These are phyloP conservation scores for Schizonepeta tenuifolia DNA, from an alignment of 257 asterid genomes.

Conservation along the genomic window DNA sequence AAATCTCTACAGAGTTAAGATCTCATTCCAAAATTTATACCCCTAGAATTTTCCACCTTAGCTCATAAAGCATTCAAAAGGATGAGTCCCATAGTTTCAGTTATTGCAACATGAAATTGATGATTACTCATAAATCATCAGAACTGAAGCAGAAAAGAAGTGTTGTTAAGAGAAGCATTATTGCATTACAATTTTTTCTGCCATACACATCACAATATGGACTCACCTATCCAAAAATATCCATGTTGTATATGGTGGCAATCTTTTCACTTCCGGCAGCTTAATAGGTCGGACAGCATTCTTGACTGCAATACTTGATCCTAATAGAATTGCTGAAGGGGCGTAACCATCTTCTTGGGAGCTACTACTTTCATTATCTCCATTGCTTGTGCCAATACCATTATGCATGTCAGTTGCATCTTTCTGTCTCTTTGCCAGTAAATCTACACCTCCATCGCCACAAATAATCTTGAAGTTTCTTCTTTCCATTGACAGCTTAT, in stretches of 20 bases:
- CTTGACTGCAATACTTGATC: constrained; percentile 88
- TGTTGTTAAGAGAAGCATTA: constrained; percentile 16
- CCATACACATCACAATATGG: constrained; percentile 32
- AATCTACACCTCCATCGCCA: constrained; percentile 57
- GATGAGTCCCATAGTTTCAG: constrained; percentile 12
- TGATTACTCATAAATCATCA: neutral
- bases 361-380: constrained; percentile 68
- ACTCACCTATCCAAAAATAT: constrained; percentile 83
- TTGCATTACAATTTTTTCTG: constrained; percentile 11
- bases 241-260: constrained; percentile 91
- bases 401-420: constrained; percentile 84
- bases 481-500: constrained; percentile 65
- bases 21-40: neutral
- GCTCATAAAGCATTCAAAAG: neutral
- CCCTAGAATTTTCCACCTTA: neutral
- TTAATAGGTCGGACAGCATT: constrained; percentile 87
- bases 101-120: neutral
- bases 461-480: constrained; percentile 50
- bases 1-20: constrained; percentile 18
- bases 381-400: constrained; percentile 67
- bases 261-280: constrained; percentile 66
- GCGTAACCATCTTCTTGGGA: constrained; percentile 88
- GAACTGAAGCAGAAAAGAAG: constrained; percentile 1
- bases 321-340: constrained; percentile 80
- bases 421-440: constrained; percentile 86